Evolutionary conservation across 805 yeast genomes (phyloP), one percentile per base, ranked within the genome.

Genomic region (Nakazawaea pomicola): DNA sequence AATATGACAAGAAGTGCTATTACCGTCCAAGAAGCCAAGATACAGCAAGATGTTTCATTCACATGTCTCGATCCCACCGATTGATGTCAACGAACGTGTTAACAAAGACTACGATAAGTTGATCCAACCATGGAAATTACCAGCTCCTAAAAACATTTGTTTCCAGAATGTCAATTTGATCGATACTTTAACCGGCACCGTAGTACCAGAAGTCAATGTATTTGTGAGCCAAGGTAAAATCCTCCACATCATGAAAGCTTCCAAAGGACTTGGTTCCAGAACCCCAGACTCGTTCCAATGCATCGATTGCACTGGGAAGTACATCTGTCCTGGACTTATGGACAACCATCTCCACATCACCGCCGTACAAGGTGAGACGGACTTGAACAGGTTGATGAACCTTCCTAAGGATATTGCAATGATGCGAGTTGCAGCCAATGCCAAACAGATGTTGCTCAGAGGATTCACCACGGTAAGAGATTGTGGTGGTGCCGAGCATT

Each of bases 331-430:
- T 8, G 61, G 60, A 2, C 40, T 57, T 12, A 50, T 55, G 24
- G 60, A 57, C 37, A 48, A 49, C 33, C 60, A 55, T 41, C 55
- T 57, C 17, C 61, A 57, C 37, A 45, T 49, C 21, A 39, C 46
- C 21, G 23, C 50, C 11, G 50, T 56, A 17, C 59, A 55, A 15
- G 57, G 60, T 14, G 59, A 57, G 33, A 28, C 43, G 1, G 54
- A 46, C 15, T 44, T 54, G 16, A 28, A 43, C 14, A 47, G 48
- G 25, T 44, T 48, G 12, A 44, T 52, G 46, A 44, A 41, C 18
- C 34, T 52, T 28, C 54, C 59, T 10, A 45, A 46, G 24, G 36
- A 46, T 16, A 50, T 45, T 8, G 56, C 50, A 8, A 19, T 54
- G 37, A 47, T 55, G 48, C 46, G 61, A 36, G 41, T 50, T 11